Evolutionary conservation across 306 rosid genomes (phyloP).

Genomic region (Echinosophora koreensis): DNA sequence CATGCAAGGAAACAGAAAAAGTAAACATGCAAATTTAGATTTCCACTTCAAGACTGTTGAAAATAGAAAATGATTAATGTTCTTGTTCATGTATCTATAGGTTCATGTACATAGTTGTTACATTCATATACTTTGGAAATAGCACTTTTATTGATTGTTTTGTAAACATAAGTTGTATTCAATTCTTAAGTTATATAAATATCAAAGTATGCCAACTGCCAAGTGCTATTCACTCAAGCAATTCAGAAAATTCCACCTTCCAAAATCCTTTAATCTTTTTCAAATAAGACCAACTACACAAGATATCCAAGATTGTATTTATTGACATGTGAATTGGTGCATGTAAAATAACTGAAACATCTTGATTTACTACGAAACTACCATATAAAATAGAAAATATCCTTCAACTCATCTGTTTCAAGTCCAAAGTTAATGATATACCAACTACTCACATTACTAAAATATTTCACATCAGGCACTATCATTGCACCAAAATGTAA

Average conservation of each 20-base stretch:
- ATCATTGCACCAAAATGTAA: slow-evolving; percentile 12
- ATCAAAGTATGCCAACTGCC: too few species aligned
- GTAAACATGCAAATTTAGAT: slow-evolving; percentile 29
- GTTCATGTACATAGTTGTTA: too few species aligned
- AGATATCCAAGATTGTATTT: slow-evolving; percentile 13
- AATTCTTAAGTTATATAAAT: too few species aligned
- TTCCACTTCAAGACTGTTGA: slow-evolving; percentile 19
- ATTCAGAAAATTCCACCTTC: too few species aligned
- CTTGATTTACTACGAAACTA: not conserved
- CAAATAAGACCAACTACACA: not conserved
- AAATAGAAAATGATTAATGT: too few species aligned
- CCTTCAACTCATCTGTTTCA: not conserved
- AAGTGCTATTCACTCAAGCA: too few species aligned
- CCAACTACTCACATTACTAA: too few species aligned
- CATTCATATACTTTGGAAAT: too few species aligned
- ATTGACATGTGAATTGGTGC: not conserved
- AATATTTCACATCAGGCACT: not conserved
- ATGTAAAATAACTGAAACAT: not conserved
- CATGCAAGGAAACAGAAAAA: slow-evolving; percentile 29
- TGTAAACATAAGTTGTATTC: too few species aligned
- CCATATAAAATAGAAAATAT: slow-evolving; percentile 22
- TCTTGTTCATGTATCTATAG: too few species aligned
- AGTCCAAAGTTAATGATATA: not conserved
- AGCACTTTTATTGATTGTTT: too few species aligned
- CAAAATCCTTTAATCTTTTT: too few species aligned